Percentiles rank a stretch among this genome's conserved stretches.
These are phyloP conservation scores for Monarda citriodora DNA, from an alignment of 305 asterid species.

Conservation along the genomic window DNA sequence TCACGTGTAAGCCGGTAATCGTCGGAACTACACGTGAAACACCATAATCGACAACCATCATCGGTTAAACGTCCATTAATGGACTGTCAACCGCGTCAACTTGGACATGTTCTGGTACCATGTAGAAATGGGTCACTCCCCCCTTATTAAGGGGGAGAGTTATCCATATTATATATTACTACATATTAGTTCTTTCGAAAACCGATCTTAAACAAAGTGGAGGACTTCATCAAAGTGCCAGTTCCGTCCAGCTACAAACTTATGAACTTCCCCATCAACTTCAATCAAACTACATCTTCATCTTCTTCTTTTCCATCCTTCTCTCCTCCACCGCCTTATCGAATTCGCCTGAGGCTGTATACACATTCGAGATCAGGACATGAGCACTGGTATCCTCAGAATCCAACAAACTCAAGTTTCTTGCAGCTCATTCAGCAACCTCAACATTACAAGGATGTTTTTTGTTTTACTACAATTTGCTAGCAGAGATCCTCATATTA, in stretches of 20 bases:
- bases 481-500: constrained; percentile 62
- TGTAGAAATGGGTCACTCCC: no score
- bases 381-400: constrained; percentile 54
- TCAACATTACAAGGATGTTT: constrained; percentile 27
- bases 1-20: no score
- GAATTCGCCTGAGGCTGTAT: constrained; percentile 55
- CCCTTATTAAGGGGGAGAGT: no score
- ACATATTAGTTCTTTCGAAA: no score
- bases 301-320: constrained; percentile 39
- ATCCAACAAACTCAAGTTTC: constrained; percentile 37
- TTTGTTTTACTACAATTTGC: constrained; percentile 36
- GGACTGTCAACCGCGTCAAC: no score
- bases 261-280: constrained; percentile 78
- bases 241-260: constrained; percentile 55
- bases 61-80: no score
- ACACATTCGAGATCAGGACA: constrained; percentile 56
- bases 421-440: constrained; percentile 58
- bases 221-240: constrained; percentile 16
- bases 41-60: no score
- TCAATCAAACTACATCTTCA: constrained; percentile 59
- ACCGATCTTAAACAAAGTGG: no score
- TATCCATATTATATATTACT: no score
- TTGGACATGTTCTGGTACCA: no score
- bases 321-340: constrained; percentile 55
- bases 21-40: no score